Conservation (phyloP, 2,329 filamentous ascomycete species). For the Zymoseptoria ardabiliae region DNA sequence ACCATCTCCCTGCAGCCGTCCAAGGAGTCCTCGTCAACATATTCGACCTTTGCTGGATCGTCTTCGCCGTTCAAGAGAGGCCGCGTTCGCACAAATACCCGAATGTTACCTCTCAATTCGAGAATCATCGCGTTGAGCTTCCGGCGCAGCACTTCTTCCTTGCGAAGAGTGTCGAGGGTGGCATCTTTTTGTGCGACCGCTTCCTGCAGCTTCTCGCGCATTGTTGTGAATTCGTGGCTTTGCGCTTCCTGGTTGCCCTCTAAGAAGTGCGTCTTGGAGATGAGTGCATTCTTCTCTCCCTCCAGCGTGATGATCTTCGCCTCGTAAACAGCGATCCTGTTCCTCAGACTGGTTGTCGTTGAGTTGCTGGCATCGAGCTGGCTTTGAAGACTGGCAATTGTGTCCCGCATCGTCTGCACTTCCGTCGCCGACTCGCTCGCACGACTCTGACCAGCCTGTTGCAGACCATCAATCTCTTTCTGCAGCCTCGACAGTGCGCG, state of each 20-base stretch:
- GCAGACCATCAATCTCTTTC: constrained; percentile 41
- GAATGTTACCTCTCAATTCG: constrained; percentile 95
- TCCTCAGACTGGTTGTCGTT: constrained; percentile 51
- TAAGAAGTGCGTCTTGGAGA: constrained; percentile 78
- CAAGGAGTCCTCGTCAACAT: constrained; percentile 58
- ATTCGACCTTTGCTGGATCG: constrained; percentile 65
- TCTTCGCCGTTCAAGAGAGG: constrained; percentile 60
- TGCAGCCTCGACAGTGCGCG: constrained; percentile 60
- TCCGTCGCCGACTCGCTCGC: constrained; percentile 46
- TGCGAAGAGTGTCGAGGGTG: constrained; percentile 73
- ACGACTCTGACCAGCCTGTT: constrained; percentile 48
- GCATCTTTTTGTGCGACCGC: constrained; percentile 62
- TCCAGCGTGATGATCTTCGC: constrained; percentile 60
- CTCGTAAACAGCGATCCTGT: constrained; percentile 40
- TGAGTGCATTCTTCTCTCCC: constrained; percentile 64
- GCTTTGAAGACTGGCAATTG: constrained; percentile 15
- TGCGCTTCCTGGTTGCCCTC: constrained; percentile 87
- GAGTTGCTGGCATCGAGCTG: constrained; percentile 47
- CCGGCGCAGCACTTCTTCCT: constrained; percentile 81
- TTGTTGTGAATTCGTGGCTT: constrained; percentile 73
- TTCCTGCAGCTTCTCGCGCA: constrained; percentile 73
- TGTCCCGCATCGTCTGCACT: constrained; percentile 35
- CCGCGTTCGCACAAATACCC: constrained; percentile 93
- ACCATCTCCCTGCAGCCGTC: constrained; percentile 84
- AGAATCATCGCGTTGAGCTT: constrained; percentile 97